These are phyloP conservation scores for Coemansia sp. DNA, from an alignment of 192 early-diverging fungal species.

Conservation along the genomic window DNA sequence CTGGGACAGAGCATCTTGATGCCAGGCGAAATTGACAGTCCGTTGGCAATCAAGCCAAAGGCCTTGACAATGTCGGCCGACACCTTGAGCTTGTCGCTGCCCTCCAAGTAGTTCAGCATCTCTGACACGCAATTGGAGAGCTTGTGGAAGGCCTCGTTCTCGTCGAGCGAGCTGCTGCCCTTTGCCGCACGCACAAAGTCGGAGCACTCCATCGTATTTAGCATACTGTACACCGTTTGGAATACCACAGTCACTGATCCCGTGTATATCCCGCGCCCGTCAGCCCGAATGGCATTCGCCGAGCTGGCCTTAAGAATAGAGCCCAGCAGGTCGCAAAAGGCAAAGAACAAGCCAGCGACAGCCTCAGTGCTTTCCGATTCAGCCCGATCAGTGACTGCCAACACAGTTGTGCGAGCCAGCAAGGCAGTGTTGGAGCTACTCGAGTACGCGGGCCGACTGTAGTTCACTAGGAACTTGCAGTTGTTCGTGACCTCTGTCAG, in stretches of 20 bases:
- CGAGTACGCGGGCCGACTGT: conserved; percentile 37
- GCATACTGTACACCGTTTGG: conserved; percentile 42
- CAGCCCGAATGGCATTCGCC: not conserved
- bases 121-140: conserved; percentile 42
- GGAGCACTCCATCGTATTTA: conserved; percentile 41
- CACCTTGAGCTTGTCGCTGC: conserved; percentile 24
- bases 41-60: conserved; percentile 38
- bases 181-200: conserved; percentile 37
- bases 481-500: conserved; percentile 28
- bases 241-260: conserved; percentile 28
- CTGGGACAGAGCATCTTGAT: conserved; percentile 42
- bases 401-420: conserved; percentile 26
- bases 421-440: conserved; percentile 32
- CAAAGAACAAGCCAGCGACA: conserved; percentile 42
- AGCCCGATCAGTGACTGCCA: conserved; percentile 17
- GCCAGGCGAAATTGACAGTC: conserved; percentile 27
- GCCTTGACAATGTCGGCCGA: conserved; percentile 26
- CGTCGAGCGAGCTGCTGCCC: conserved; percentile 21
- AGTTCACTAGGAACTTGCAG: conserved; percentile 41
- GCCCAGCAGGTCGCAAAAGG: conserved; percentile 38
- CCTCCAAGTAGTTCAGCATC: conserved; percentile 38
- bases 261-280: conserved; percentile 22
- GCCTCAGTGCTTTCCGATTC: conserved; percentile 18
- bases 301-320: conserved; percentile 38
- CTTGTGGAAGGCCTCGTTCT: conserved; percentile 39